Percentiles rank a stretch among this genome's conserved stretches.
phyloP scores from a whole-genome alignment of 768 basidiomycete species.

The Holtermanniella nyarrowii region DNA sequence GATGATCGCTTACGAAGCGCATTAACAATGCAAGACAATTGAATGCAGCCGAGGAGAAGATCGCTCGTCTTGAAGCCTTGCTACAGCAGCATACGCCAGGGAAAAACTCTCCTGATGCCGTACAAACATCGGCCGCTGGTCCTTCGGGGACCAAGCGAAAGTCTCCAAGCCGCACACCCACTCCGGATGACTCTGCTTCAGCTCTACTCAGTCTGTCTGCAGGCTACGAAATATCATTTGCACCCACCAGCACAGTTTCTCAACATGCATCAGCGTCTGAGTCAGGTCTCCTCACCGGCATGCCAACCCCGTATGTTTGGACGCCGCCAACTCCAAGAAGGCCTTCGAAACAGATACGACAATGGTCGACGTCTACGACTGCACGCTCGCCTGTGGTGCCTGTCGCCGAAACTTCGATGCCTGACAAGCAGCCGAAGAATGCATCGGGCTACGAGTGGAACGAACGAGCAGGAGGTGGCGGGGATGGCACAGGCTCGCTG shows the following conservation, averaged over 20 bases:
- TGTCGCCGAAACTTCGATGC: not conserved
- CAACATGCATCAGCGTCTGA: no score
- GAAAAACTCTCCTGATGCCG: not conserved
- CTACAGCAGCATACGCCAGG: not conserved
- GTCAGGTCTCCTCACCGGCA: no score
- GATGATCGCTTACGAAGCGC: not conserved
- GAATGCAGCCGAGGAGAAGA: not conserved
- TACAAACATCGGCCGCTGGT: not conserved
- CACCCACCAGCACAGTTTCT: no score
- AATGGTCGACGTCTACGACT: not conserved
- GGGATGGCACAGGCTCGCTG: conserved; percentile 10
- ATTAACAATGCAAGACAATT: not conserved
- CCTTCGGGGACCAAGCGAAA: not conserved
- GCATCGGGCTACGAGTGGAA: conserved; percentile 13
- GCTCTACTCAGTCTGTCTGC: not conserved
- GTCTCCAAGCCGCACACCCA: not conserved
- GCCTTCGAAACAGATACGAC: not conserved
- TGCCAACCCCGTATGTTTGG: no score
- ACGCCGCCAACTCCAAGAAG: not conserved
- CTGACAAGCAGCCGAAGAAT: conserved; percentile 7
- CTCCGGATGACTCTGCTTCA: not conserved
- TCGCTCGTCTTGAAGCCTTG: not conserved
- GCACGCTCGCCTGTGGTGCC: not conserved
- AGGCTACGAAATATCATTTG: not conserved
- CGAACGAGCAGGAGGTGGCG: not conserved